Evolutionary conservation across 192 early-diverging fungal species (phyloP).

Genomic region (Coemansia sp.): DNA sequence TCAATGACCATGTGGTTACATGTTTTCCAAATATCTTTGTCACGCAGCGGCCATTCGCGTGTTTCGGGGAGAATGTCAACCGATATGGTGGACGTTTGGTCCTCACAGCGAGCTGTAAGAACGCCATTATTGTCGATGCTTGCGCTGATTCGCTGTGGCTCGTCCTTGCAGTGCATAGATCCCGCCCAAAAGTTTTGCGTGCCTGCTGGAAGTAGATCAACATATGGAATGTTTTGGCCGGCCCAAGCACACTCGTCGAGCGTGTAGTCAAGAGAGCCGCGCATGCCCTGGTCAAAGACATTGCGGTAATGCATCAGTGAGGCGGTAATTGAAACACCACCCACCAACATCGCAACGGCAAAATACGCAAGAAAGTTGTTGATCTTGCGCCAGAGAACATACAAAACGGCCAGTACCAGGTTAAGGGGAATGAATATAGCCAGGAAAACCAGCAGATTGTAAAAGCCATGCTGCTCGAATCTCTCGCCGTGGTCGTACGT

Average conservation of each 20-base stretch:
- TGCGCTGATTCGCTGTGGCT: conserved; percentile 33
- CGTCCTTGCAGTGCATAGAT: conserved; percentile 30
- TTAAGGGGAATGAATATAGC: conserved; percentile 55
- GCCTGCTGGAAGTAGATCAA: conserved; percentile 54
- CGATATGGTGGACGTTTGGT: not conserved
- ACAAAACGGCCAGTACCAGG: conserved; percentile 37
- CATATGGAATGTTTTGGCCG: conserved; percentile 50
- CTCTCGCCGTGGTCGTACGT: conserved; percentile 57
- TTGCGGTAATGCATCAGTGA: conserved; percentile 28
- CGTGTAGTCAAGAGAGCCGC: conserved; percentile 7
- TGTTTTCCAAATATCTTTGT: conserved; percentile 47
- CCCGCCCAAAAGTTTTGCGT: conserved; percentile 64
- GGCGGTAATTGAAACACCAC: conserved; percentile 8
- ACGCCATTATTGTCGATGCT: conserved; percentile 34
- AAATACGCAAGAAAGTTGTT: conserved; percentile 43
- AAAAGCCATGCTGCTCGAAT: conserved; percentile 58
- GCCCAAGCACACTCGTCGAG: conserved; percentile 53
- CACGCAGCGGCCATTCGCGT: conserved; percentile 41
- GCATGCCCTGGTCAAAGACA: conserved; percentile 41
- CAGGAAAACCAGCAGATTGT: conserved; percentile 57
- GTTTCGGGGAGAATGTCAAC: conserved; percentile 58
- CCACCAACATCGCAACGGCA: conserved; percentile 10
- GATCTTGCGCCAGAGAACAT: conserved; percentile 30
- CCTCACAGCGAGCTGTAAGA: conserved; percentile 32
- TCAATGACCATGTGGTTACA: conserved; percentile 52